Base-by-base conservation (phyloP, 225 moss, liverwort and hornwort genomes). In the Sphagnum tenellum region DNA sequence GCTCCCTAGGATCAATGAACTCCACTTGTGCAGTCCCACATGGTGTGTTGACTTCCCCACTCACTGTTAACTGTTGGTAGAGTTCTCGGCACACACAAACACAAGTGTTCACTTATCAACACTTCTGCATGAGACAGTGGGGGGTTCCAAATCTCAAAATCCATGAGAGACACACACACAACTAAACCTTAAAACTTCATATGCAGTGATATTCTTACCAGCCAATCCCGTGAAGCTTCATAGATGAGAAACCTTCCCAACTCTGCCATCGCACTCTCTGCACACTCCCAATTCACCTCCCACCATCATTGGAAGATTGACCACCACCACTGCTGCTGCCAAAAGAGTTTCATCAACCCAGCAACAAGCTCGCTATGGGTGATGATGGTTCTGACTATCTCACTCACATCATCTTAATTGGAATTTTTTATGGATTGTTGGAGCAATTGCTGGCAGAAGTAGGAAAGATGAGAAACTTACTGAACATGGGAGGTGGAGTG, bases 141-240 rank as follows among this genome's bases (percentile, higher is more conserved):
- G 44, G 58, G 1, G 9, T 61, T 46, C n/a, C 12, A 44, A 5
- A 4, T 45, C 29, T 29, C 29, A 29, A 29, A 29, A 29, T 29
- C 29, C 29, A 29, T 29, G 29, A 29, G 29, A 29, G 0, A 29
- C 29, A 29, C 29, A 29, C 29, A 29, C 29, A 29, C 29, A 29
- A 29, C 52, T 52, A 52, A 52, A 6, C 52, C 52, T 2, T 52
- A 9, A 52, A 9, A 52, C 52, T 52, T 29, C 29, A 29, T 29
- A 29, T 52, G 52, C 52, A 52, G 52, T 9, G 9, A 9, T 51
- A 46, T 81, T 29, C 29, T 75, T 69, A 95, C 94, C 84, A 95
- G 82, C 94, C 94, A 95, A 76, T 95, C 94, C 48, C 91, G 87
- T 55, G 91, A 95, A 65, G 94, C 94, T 81, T 95, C 94, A 73